Conservation (phyloP, 345 rosid genomes). For the Moricandia moricandioides region DNA sequence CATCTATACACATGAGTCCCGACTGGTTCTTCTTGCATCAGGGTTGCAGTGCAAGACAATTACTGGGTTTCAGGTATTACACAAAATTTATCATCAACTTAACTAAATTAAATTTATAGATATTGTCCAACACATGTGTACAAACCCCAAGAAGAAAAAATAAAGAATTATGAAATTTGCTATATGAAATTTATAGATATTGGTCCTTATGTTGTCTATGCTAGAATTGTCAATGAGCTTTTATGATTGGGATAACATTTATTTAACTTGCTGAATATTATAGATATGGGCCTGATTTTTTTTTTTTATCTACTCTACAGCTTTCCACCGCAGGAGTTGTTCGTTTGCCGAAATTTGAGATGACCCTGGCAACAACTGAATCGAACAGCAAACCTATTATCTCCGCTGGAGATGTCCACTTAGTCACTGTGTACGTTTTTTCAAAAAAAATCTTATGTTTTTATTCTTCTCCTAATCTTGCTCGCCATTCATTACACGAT, state of each 20-base stretch:
- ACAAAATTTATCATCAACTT: background rate
- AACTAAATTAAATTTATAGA: background rate
- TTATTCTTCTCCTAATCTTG: background rate
- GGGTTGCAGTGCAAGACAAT: constrained; percentile 93
- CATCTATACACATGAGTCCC: constrained; percentile 90
- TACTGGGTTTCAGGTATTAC: constrained; percentile 80
- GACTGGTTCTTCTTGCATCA: constrained; percentile 95
- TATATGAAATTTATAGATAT: background rate
- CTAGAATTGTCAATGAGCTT: constrained; percentile 3
- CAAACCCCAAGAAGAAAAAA: constrained; percentile 3
- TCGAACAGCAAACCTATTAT: constrained; percentile 87
- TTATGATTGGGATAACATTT: constrained; percentile 11
- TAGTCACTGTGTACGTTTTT: constrained; percentile 74
- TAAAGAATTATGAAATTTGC: background rate
- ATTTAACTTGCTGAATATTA: background rate
- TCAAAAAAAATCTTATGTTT: constrained; percentile 10
- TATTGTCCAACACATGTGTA: background rate
- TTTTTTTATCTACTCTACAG: constrained; percentile 47
- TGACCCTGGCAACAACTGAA: constrained; percentile 88
- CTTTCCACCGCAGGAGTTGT: constrained; percentile 88
- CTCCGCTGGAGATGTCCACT: constrained; percentile 77
- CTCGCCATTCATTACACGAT: background rate
- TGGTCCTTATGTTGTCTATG: constrained; percentile 7
- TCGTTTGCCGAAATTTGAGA: constrained; percentile 92
- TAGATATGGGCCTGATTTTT: constrained; percentile 8